Base-by-base conservation (phyloP, 1,284 basidiomycete species). In the Boletus semigastroideus region DNA sequence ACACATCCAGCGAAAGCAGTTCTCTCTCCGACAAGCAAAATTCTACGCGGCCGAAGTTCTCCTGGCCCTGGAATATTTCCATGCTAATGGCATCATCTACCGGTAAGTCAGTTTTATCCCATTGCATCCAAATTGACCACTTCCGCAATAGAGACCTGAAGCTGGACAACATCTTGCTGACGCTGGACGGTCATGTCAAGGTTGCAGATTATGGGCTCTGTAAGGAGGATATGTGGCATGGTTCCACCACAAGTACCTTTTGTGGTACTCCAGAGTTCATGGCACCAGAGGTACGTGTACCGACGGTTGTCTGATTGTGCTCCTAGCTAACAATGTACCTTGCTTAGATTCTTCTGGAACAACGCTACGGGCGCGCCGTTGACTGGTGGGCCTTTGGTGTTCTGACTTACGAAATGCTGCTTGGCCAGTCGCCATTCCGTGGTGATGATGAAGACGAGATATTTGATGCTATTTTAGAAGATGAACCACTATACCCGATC, bases 341-440 rank as follows among this genome's bases (percentile, higher is more conserved):
- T 22, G 30, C 14, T 22, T n/a, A 97, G 92, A 99, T 99, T 68
- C 79, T 99, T 50, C 80, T 99, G 28, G 97, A 99, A 74, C 96
- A 99, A 74, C 89, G 94, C 50, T 99, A 99, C 66, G 94, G 94
- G 12, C 90, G 94, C 41, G 97, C 97, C 6, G 97, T 99, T 46
- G 97, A 99, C 67, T 99, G 97, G 97, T 99, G 97, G 97, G 97
- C 97, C 9, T 99, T 99, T 68, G 97, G 97, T 59, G 96, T 99
- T 9, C 74, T 99, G 62, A 98, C 93, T 42, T 99, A 99, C 69
- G 97, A 99, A 74, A 99, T 99, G 97, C 76, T 99, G 50, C 80
- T 99, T 28, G 97, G 97, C 38, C 97, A 99, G 74, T 98, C 96
- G 14, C 97, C 97, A 3, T 99, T 99, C 87, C 87, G 96, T 48